Evolutionary conservation across 495 filamentous ascomycete genomes (phyloP).

Genomic region (Alectoria sarmentosa): DNA sequence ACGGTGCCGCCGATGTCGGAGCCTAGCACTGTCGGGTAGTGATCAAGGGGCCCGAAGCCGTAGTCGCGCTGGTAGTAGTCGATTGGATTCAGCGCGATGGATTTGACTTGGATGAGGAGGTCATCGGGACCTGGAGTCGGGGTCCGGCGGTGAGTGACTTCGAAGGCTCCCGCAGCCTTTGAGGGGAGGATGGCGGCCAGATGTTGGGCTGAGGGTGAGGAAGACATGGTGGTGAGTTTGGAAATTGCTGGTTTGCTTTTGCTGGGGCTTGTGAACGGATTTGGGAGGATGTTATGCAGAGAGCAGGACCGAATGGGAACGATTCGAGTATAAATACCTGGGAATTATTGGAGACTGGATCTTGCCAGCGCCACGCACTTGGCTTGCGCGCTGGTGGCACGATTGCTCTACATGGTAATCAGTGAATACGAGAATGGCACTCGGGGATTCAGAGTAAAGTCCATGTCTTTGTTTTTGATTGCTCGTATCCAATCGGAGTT

Average conservation of each 20-base stretch:
- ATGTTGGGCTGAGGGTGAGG: background rate
- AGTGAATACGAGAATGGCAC: too few species aligned
- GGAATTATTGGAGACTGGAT: too few species aligned
- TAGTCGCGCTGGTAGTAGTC: conserved; percentile 63
- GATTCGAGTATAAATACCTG: too few species aligned
- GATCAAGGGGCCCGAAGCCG: conserved; percentile 59
- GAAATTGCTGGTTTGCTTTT: background rate
- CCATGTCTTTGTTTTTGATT: too few species aligned
- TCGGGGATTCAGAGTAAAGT: too few species aligned
- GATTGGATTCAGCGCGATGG: conserved; percentile 43
- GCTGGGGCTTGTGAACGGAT: too few species aligned
- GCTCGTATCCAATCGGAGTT: too few species aligned
- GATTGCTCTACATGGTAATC: too few species aligned
- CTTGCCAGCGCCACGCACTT: too few species aligned
- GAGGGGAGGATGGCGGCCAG: conserved; percentile 27
- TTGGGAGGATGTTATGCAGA: too few species aligned
- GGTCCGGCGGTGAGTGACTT: conserved; percentile 26
- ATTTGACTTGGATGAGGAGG: conserved; percentile 43
- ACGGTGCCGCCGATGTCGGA: conserved; percentile 39
- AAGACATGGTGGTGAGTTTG: background rate
- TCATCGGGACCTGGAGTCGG: conserved; percentile 40
- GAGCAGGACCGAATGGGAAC: too few species aligned
- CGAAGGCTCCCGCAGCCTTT: conserved; percentile 23
- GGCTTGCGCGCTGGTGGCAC: too few species aligned
- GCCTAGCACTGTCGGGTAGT: conserved; percentile 38